phyloP scores from a whole-genome alignment of 371 early-diverging fungal species.

The Mucor sp. region DNA sequence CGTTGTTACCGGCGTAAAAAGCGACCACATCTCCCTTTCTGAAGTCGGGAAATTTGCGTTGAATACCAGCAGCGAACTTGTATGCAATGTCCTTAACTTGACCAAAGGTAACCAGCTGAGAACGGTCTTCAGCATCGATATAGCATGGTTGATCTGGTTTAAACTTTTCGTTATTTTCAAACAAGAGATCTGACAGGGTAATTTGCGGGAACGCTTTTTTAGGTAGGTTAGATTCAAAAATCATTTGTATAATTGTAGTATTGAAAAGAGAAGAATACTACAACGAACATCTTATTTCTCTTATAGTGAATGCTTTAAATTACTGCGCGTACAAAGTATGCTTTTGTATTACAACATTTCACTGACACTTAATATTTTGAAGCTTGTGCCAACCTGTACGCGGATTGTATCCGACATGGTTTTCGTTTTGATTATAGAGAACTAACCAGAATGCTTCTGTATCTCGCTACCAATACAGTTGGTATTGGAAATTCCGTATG shows the following conservation, averaged over 20 bases:
- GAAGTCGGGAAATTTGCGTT: conserved; percentile 22
- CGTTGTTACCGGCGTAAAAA: conserved; percentile 58
- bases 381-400: background rate
- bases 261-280: background rate
- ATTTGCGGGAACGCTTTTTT: background rate
- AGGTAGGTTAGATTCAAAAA: background rate
- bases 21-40: conserved; percentile 65
- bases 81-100: background rate
- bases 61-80: conserved; percentile 2
- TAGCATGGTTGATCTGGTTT: background rate
- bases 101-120: background rate
- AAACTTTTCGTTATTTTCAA: conserved; percentile 1
- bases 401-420: background rate
- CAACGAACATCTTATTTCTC: background rate
- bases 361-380: background rate
- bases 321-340: background rate
- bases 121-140: background rate
- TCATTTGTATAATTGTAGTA: background rate
- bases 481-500: background rate
- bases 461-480: background rate
- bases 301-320: background rate
- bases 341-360: background rate
- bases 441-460: background rate
- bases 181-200: background rate
- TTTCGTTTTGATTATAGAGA: background rate